Percentiles rank a stretch among this genome's conserved stretches.
Evolutionary conservation across 306 rosid genomes (phyloP).

Genomic region (Cicer yamashitae): DNA sequence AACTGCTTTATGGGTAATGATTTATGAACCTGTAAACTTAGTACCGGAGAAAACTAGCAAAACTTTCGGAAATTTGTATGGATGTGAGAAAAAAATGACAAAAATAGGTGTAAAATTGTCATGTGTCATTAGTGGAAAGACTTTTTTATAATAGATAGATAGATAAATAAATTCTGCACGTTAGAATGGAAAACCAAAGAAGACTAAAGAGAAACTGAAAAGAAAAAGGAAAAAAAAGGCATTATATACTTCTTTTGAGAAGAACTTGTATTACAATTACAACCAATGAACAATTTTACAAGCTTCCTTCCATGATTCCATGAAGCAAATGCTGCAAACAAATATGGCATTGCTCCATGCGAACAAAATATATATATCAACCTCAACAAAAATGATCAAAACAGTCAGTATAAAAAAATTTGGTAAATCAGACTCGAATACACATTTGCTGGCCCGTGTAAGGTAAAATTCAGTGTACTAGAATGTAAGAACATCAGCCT

Average conservation of each 20-base stretch:
- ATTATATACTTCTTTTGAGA: constrained; percentile 47
- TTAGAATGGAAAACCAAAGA: background rate
- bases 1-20: background rate
- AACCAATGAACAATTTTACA: constrained; percentile 40
- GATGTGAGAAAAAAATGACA: background rate
- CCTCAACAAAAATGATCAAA: constrained; percentile 39
- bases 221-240: background rate
- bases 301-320: constrained; percentile 46
- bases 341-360: constrained; percentile 44
- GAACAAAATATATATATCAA: constrained; percentile 40
- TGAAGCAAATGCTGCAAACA: constrained; percentile 38
- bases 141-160: background rate
- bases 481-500: constrained; percentile 42
- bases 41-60: background rate
- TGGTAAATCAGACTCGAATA: constrained; percentile 46
- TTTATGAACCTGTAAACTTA: background rate
- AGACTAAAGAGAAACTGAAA: background rate
- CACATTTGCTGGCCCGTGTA: constrained; percentile 39
- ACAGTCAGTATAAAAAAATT: constrained; percentile 2
- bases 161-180: constrained; percentile 6
- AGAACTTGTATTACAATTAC: constrained; percentile 49
- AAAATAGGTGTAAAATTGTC: background rate
- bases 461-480: constrained; percentile 37
- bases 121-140: background rate
- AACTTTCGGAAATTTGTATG: background rate